Evolutionary conservation across 164 flowering plant genomes (phyloP).

Genomic region (Berberis vulgaris): DNA sequence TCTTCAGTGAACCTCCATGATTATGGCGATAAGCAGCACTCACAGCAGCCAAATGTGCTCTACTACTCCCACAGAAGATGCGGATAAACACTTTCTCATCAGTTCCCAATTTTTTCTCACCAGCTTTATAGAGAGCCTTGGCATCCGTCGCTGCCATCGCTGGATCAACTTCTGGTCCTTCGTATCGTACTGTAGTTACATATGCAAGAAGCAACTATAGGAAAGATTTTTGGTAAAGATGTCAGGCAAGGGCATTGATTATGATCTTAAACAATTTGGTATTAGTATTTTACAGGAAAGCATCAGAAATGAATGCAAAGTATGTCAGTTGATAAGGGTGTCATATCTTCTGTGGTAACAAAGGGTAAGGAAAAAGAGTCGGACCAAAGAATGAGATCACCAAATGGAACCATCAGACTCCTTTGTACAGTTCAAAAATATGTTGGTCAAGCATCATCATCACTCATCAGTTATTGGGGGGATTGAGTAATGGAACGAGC

Average conservation of each 20-base stretch:
- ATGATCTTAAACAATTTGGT: no score
- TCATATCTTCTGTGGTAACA: no score
- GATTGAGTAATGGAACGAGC: no score
- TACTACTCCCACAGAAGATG: conserved; percentile 63
- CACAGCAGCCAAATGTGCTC: conserved; percentile 66
- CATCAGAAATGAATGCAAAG: no score
- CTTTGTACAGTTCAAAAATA: no score
- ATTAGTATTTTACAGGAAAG: no score
- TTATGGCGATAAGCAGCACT: conserved; percentile 30
- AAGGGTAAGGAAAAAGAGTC: no score
- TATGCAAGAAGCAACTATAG: conserved; percentile 63
- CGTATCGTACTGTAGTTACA: conserved; percentile 42
- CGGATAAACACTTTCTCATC: conserved; percentile 56
- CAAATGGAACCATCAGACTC: no score
- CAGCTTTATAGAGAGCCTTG: conserved; percentile 51
- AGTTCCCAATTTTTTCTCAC: conserved; percentile 60
- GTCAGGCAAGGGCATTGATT: not conserved
- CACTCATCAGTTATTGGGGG: no score
- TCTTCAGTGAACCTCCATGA: conserved; percentile 45
- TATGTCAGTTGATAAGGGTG: no score
- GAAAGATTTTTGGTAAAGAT: not conserved
- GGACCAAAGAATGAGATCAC: no score
- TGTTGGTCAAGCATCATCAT: no score
- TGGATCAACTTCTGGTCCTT: conserved; percentile 66
- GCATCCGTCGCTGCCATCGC: conserved; percentile 52